phyloP scores from a whole-genome alignment of 2,329 filamentous ascomycete genomes.

The Aspergillus cejpii region DNA sequence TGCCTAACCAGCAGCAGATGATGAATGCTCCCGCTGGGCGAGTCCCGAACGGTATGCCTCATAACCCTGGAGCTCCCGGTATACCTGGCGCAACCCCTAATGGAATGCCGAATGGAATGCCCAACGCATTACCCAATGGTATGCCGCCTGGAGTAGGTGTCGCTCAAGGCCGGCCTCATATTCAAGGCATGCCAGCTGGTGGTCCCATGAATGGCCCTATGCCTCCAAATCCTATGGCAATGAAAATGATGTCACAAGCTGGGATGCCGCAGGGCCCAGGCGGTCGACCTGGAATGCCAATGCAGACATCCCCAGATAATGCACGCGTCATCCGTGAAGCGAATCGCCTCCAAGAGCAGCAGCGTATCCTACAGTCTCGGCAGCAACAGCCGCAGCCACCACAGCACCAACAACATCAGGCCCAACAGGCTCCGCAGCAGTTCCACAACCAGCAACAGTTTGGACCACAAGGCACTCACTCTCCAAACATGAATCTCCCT shows the following conservation, averaged over 20 bases:
- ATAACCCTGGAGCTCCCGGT: constrained; percentile 26
- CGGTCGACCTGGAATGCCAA: constrained; percentile 35
- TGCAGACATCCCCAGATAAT: constrained; percentile 52
- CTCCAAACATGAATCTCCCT: constrained; percentile 42
- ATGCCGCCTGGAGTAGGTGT: constrained; percentile 35
- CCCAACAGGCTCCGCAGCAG: constrained; percentile 30
- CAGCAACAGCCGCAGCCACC: constrained; percentile 32
- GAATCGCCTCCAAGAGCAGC: constrained; percentile 45
- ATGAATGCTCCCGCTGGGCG: constrained; percentile 32
- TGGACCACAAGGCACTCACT: constrained; percentile 38
- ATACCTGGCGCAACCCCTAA: constrained; percentile 37
- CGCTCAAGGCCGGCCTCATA: constrained; percentile 36
- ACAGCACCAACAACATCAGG: constrained; percentile 27
- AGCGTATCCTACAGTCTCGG: constrained; percentile 55
- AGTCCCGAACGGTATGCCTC: constrained; percentile 38
- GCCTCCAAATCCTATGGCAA: constrained; percentile 51
- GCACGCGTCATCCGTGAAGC: constrained; percentile 45
- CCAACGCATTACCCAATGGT: constrained; percentile 40
- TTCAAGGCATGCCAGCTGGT: constrained; percentile 39
- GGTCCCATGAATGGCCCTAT: constrained; percentile 45
- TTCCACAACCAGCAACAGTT: constrained; percentile 39
- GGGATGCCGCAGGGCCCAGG: constrained; percentile 50
- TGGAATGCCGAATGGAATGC: constrained; percentile 44
- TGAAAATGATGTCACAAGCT: constrained; percentile 50
- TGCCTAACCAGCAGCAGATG: constrained; percentile 37